Percentiles rank a stretch among this genome's conserved stretches.
Evolutionary conservation across 1,139 yeast genomes (phyloP).

Genomic region (Magnusiomyces clavatus): DNA sequence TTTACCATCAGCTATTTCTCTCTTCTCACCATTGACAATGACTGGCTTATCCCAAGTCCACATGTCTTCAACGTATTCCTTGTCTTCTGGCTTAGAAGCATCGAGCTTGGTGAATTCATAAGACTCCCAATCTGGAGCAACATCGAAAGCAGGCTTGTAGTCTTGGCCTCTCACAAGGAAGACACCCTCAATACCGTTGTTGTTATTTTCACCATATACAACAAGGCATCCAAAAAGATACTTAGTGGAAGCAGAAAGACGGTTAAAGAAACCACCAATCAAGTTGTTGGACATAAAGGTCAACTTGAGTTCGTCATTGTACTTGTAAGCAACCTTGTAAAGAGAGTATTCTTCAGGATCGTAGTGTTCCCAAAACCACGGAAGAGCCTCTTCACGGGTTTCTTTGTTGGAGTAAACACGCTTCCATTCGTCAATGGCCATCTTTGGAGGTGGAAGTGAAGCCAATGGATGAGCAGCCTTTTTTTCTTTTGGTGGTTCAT

Average conservation of each 20-base stretch:
- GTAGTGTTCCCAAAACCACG: slow-evolving; percentile 98
- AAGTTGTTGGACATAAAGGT: slow-evolving; percentile 98
- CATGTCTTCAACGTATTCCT: slow-evolving; percentile 60
- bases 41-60: slow-evolving; percentile 86
- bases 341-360: slow-evolving; percentile 91
- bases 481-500: slow-evolving; percentile 38
- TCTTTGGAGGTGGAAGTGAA: slow-evolving; percentile 60
- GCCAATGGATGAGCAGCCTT: slow-evolving; percentile 93
- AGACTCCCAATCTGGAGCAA: slow-evolving; percentile 99
- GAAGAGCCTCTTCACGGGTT: slow-evolving; percentile 88
- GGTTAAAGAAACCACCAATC: slow-evolving; percentile 97
- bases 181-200: slow-evolving; percentile 95
- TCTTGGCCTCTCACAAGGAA: slow-evolving; percentile 96
- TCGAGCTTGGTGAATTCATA: slow-evolving; percentile 63
- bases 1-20: slow-evolving; percentile 75
- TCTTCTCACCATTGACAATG: slow-evolving; percentile 52
- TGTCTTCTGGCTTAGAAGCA: slow-evolving; percentile 58
- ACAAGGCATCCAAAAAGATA: slow-evolving; percentile 90
- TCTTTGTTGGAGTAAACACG: slow-evolving; percentile 95
- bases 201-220: slow-evolving; percentile 97
- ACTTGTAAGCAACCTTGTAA: slow-evolving; percentile 94
- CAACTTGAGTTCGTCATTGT: slow-evolving; percentile 94
- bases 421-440: slow-evolving; percentile 90
- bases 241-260: slow-evolving; percentile 86
- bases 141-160: slow-evolving; percentile 81